Evolutionary conservation across 441 rosid species (phyloP).

Genomic region (Iberis amara): DNA sequence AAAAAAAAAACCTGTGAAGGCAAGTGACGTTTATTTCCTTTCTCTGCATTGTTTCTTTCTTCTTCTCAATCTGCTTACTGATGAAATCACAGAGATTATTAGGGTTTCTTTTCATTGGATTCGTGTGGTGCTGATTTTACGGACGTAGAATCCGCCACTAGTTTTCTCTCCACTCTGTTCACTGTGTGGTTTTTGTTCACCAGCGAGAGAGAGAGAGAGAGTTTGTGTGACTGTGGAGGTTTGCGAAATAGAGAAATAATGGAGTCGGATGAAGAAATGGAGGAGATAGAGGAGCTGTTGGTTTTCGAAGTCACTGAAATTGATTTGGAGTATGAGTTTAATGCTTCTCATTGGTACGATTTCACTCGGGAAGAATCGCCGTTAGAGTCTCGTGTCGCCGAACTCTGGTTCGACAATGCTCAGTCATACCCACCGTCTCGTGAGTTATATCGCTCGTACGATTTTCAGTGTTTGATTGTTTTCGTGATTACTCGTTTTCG

Average conservation of each 20-base stretch:
- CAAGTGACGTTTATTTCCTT: constrained; percentile 33
- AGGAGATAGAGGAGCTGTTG: constrained; percentile 39
- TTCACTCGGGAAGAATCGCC: constrained; percentile 54
- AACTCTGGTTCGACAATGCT: constrained; percentile 64
- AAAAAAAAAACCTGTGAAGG: not conserved
- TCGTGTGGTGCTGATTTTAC: not conserved
- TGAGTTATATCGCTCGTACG: constrained; percentile 30
- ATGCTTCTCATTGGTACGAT: constrained; percentile 66
- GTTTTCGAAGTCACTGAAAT: constrained; percentile 67
- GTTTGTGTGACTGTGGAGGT: not conserved
- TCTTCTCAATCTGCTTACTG: constrained; percentile 8
- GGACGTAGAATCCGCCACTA: not conserved
- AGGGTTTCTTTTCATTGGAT: constrained; percentile 34
- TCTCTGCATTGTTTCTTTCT: constrained; percentile 25
- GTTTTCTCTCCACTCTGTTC: not conserved
- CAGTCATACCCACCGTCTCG: constrained; percentile 69
- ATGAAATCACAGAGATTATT: constrained; percentile 25
- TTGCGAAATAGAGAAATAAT: constrained; percentile 6
- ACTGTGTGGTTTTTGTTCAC: not conserved
- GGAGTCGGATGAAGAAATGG: constrained; percentile 37
- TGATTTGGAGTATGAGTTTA: constrained; percentile 78
- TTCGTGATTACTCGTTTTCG: not conserved
- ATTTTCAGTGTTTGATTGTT: not conserved
- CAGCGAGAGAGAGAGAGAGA: constrained; percentile 8
- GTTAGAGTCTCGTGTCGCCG: constrained; percentile 50